phyloP scores from a whole-genome alignment of 306 rosid species.

The Comarum palustre region DNA sequence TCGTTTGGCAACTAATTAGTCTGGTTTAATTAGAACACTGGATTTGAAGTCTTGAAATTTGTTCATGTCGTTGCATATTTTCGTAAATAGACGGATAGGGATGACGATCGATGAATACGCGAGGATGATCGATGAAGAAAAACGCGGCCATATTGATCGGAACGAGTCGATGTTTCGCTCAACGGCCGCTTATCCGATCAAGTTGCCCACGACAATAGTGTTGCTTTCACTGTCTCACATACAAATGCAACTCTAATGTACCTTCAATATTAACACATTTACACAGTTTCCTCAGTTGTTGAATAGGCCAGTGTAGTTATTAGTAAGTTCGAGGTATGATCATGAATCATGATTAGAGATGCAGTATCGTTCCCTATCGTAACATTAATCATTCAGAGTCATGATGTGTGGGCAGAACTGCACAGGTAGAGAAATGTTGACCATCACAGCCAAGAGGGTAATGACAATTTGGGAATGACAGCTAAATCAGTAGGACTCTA shows the following conservation, averaged over 20 bases:
- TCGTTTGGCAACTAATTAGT: background rate
- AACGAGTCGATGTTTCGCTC: too few species aligned
- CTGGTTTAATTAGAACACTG: background rate
- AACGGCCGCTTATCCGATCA: background rate
- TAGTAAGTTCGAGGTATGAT: background rate
- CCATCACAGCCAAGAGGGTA: background rate
- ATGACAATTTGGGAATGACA: background rate
- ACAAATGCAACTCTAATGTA: too few species aligned
- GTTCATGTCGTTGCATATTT: too few species aligned
- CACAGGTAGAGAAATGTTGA: background rate
- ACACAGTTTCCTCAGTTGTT: background rate
- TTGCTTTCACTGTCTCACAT: too few species aligned
- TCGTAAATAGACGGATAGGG: background rate
- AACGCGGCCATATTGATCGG: too few species aligned
- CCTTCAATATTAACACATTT: too few species aligned
- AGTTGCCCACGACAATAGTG: too few species aligned
- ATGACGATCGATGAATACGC: background rate
- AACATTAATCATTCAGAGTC: background rate
- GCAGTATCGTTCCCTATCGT: too few species aligned
- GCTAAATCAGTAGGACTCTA: background rate
- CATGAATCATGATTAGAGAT: constrained; percentile 5
- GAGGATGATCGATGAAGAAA: too few species aligned
- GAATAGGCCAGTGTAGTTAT: background rate
- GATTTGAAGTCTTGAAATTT: background rate
- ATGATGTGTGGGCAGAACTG: background rate